A percentile compares a stretch with the other conserved stretches of the same genome.
Evolutionary conservation across 2,329 filamentous ascomycete species (phyloP).

Genomic region (Colletotrichum sp.): DNA sequence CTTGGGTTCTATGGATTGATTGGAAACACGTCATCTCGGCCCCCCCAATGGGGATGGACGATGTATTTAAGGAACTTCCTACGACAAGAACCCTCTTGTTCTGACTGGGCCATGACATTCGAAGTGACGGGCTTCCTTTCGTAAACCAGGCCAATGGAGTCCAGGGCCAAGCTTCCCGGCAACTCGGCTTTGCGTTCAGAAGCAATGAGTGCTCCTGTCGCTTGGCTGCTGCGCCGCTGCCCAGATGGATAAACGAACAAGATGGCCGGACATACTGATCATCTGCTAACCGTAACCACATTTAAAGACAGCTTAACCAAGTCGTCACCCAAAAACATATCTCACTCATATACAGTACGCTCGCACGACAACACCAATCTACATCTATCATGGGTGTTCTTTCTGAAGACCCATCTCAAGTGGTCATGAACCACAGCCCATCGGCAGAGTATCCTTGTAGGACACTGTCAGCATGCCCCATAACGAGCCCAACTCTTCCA

Average conservation of each 20-base stretch:
- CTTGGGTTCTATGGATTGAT: neutral
- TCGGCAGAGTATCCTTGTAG: neutral
- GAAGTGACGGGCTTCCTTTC: neutral
- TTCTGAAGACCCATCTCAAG: neutral
- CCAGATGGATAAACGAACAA: neutral
- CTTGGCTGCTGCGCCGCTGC: conserved; percentile 6
- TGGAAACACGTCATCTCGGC: neutral
- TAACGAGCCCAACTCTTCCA: neutral
- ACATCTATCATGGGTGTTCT: neutral
- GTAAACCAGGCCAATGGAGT: neutral
- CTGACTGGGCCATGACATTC: neutral
- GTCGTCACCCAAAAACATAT: neutral
- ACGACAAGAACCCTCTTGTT: neutral
- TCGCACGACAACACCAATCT: neutral
- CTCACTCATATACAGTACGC: neutral
- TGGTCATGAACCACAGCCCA: neutral
- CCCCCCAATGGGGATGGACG: neutral
- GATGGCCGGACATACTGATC: neutral
- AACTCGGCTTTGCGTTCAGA: neutral
- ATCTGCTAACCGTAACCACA: neutral
- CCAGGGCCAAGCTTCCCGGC: neutral
- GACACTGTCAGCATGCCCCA: neutral
- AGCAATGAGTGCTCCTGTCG: too few relatives aligned
- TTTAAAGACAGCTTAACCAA: neutral
- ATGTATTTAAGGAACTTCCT: neutral